These are phyloP conservation scores for Rhizopus sp. DNA, from an alignment of 371 early-diverging fungal genomes.

Conservation along the genomic window DNA sequence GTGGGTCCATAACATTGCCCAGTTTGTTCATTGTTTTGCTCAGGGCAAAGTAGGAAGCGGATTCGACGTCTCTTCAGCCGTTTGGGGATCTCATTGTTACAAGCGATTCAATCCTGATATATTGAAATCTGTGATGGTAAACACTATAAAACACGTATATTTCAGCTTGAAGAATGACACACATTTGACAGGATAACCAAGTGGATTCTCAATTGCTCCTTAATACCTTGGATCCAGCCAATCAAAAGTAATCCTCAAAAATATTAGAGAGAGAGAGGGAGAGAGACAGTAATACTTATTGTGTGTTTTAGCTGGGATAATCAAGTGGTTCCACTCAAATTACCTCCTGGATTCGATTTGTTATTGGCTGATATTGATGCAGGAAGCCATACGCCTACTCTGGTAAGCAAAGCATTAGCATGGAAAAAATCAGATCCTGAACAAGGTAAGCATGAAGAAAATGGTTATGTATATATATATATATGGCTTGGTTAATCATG, in stretches of 20 bases:
- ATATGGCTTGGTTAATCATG: too few relatives aligned
- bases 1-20: conserved; percentile 83
- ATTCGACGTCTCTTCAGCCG: conserved; percentile 94
- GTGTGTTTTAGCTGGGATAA: conserved; percentile 69
- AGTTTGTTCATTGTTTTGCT: conserved; percentile 92
- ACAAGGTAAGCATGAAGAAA: conserved; percentile 31
- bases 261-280: too few relatives aligned
- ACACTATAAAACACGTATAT: background rate
- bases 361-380: conserved; percentile 91
- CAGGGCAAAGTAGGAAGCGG: conserved; percentile 98
- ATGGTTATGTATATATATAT: background rate
- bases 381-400: conserved; percentile 90
- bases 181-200: conserved; percentile 25
- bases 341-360: conserved; percentile 78
- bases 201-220: conserved; percentile 26
- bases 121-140: conserved; percentile 65
- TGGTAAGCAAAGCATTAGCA: conserved; percentile 84
- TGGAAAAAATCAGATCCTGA: conserved; percentile 79
- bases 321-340: conserved; percentile 56
- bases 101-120: conserved; percentile 79
- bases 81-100: conserved; percentile 88
- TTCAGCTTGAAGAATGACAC: too few relatives aligned
- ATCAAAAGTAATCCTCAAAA: conserved; percentile 25
- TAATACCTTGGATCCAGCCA: conserved; percentile 28
- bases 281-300: background rate